phyloP scores from a whole-genome alignment of 768 basidiomycete species.

The Guyanaporus albipodus region DNA sequence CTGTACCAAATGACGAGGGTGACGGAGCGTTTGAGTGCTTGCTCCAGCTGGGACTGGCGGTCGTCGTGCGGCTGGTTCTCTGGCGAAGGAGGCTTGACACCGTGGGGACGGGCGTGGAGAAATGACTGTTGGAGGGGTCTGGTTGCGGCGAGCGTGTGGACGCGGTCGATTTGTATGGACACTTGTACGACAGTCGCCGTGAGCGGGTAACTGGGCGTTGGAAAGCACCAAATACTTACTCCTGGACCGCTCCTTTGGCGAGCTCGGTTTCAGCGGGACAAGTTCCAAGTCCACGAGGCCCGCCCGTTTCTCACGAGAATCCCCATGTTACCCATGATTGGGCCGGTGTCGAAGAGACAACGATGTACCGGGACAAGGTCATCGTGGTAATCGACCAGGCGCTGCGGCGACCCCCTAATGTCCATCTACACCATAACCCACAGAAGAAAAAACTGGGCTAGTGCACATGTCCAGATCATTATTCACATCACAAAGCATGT shows the following conservation, averaged over 20 bases:
- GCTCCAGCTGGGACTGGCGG: slow-evolving; percentile 32
- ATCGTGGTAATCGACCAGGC: no score
- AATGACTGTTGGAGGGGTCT: slow-evolving; percentile 11
- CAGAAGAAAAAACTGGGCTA: no score
- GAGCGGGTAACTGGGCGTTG: not conserved
- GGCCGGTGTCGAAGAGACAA: no score
- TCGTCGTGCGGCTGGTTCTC: slow-evolving; percentile 17
- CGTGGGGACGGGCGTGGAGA: slow-evolving; percentile 8
- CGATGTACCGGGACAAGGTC: no score
- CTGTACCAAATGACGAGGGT: slow-evolving; percentile 72
- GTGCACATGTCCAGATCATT: no score
- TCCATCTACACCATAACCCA: no score
- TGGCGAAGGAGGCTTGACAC: slow-evolving; percentile 11
- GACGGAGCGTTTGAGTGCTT: slow-evolving; percentile 47
- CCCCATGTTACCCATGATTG: no score
- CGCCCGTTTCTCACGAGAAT: slow-evolving; percentile 13
- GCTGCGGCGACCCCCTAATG: no score
- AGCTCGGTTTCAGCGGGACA: slow-evolving; percentile 13
- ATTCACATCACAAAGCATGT: no score
- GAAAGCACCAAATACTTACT: slow-evolving; percentile 4
- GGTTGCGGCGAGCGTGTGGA: slow-evolving; percentile 19
- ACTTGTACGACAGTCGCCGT: slow-evolving; percentile 4
- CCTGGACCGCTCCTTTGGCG: slow-evolving; percentile 12
- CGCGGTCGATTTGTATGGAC: slow-evolving; percentile 30
- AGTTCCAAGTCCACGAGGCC: slow-evolving; percentile 19